phyloP scores from a whole-genome alignment of 306 rosid genomes.

The Arachis hypogaea region DNA sequence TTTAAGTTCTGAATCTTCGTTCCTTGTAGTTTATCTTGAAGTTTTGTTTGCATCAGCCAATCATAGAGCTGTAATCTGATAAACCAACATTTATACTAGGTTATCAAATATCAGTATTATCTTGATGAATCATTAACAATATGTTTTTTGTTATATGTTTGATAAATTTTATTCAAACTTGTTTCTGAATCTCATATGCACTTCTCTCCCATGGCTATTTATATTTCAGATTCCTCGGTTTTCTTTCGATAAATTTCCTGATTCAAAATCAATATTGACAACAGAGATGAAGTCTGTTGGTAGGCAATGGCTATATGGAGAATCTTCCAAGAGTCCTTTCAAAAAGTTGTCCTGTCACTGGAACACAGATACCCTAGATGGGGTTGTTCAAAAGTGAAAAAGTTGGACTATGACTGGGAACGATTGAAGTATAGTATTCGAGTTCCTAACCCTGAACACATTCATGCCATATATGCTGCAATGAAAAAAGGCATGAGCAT shows the following conservation, averaged over 20 bases:
- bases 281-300: slow-evolving; percentile 99
- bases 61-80: slow-evolving; percentile 24
- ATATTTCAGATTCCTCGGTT: slow-evolving; percentile 91
- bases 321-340: slow-evolving; percentile 96
- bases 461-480: slow-evolving; percentile 90
- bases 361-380: slow-evolving; percentile 87
- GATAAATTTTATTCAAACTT: slow-evolving; percentile 1
- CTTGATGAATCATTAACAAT: not conserved
- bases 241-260: slow-evolving; percentile 98
- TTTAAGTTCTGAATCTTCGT: not conserved
- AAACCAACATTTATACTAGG: slow-evolving; percentile 11
- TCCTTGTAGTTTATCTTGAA: not conserved
- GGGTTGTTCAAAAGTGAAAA: slow-evolving; percentile 83
- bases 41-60: not conserved
- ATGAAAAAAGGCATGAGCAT: slow-evolving; percentile 93
- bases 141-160: not conserved
- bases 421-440: slow-evolving; percentile 85
- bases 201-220: slow-evolving; percentile 18
- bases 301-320: slow-evolving; percentile 91
- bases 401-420: slow-evolving; percentile 85
- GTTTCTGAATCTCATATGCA: slow-evolving; percentile 18
- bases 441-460: slow-evolving; percentile 93
- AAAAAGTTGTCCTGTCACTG: slow-evolving; percentile 88
- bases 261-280: slow-evolving; percentile 87
- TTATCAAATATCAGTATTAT: slow-evolving; percentile 18